Base-by-base conservation (phyloP, 2,329 filamentous ascomycete genomes). In the Aspergillus amoenus region DNA sequence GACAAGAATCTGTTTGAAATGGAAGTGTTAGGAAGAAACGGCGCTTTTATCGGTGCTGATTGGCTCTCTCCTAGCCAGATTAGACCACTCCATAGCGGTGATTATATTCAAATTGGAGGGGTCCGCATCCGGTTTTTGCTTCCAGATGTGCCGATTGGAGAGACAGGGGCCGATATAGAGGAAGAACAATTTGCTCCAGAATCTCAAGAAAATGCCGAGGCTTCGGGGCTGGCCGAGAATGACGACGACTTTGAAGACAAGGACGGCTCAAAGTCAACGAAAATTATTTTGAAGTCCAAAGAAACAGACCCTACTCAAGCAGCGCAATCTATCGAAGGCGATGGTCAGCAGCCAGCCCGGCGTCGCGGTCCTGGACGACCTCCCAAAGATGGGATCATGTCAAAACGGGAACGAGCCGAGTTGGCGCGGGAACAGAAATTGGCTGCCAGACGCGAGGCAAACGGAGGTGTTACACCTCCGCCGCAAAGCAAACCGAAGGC, bases 371-470 rank as follows among this genome's bases (percentile, higher is more conserved):
- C 85, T 52, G 85, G 85, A 52, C 78, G 85, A 49, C 85, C 85
- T 43, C 85, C 85, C 9, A 88, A 88, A 73, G 84, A 88, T 66
- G 85, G 85, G 18, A 81, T 87, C 66, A 85, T 88, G 79, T 88
- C 85, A 4, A 88, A 87, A 66, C 81, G 85, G 48, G 84, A 87
- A 68, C 76, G 81, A 58, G 79, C 81, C 22, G 78, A 82, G 61
- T 73, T 83, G 64, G 78, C 81, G 55, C 79, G 80, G 60, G 79
- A 82, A 56, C 77, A 78, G 56, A 84, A 83, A 64, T 71, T 82
- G 59, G 77, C 76, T 42, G 76, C 76, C 22, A 76, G 73, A 57
- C 75, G 76, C 34, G 75, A 79, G 63, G 74, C 75, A n/a, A 78
- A 79, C 59, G 78, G 78, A 30, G 76, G 76, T 52, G 70, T 74